Evolutionary conservation across 306 rosid species (phyloP).

Genomic region (Prunus salicina): DNA sequence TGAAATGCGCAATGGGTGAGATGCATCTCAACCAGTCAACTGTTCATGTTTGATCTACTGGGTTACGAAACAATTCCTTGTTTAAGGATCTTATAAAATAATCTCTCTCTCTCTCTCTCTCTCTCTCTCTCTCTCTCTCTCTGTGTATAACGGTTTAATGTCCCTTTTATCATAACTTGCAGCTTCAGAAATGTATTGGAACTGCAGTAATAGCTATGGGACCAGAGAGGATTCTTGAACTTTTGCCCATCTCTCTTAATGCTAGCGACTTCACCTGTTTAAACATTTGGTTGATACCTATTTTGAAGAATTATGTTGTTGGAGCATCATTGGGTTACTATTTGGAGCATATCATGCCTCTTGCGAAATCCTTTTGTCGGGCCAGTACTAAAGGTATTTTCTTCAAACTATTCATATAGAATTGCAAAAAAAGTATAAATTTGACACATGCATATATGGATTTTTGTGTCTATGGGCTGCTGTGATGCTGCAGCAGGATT

Average conservation of each 20-base stretch:
- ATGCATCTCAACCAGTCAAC: not conserved
- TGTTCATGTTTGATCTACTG: not conserved
- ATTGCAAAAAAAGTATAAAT: not conserved
- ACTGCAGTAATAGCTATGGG: constrained; percentile 86
- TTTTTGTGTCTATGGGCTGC: not conserved
- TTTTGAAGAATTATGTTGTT: constrained; percentile 62
- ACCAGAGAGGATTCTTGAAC: constrained; percentile 65
- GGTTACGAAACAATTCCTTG: not conserved
- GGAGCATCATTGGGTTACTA: constrained; percentile 82
- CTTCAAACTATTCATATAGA: not conserved
- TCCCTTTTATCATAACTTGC: constrained; percentile 25
- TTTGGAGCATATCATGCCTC: constrained; percentile 68
- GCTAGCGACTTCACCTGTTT: constrained; percentile 40
- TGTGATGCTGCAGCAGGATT: not conserved
- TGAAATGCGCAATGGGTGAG: not conserved
- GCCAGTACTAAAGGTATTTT: constrained; percentile 72
- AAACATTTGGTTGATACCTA: constrained; percentile 79
- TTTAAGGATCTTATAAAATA: not conserved
- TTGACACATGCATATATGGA: not conserved
- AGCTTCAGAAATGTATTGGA: constrained; percentile 83
- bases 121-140: not conserved
- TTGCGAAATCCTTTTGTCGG: constrained; percentile 73
- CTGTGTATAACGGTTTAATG: not conserved
- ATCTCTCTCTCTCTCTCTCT: not conserved
- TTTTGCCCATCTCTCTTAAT: constrained; percentile 65